These are phyloP conservation scores for Acanthamoeba lenticulata DNA, from an alignment of 208 protist genomes.

Conservation along the genomic window DNA sequence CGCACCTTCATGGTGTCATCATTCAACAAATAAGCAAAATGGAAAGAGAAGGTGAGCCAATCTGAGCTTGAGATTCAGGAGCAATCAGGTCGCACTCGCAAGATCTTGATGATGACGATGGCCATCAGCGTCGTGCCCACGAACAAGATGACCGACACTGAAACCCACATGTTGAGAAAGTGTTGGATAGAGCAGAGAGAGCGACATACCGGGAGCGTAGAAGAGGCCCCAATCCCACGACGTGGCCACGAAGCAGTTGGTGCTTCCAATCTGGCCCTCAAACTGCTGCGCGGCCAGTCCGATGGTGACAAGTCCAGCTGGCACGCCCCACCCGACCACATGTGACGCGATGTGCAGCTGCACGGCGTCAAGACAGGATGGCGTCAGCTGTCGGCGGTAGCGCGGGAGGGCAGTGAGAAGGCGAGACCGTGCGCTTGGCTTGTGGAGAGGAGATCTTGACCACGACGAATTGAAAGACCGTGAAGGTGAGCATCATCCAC, in stretches of 20 bases:
- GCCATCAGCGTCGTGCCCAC: constrained; percentile 1
- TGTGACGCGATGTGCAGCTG: background rate
- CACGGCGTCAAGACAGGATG: too few species aligned
- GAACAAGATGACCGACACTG: background rate
- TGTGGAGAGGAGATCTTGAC: background rate
- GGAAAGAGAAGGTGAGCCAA: background rate
- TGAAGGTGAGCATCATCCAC: constrained; percentile 43
- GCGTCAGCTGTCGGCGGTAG: too few species aligned
- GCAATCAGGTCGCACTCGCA: background rate
- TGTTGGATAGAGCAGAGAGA: background rate
- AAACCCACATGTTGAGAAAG: background rate
- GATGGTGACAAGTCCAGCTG: background rate
- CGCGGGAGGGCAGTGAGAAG: too few species aligned
- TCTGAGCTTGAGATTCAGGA: background rate
- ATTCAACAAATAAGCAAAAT: too few species aligned
- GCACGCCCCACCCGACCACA: background rate
- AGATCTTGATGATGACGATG: background rate
- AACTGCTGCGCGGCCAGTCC: background rate
- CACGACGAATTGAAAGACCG: background rate
- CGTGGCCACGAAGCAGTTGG: background rate
- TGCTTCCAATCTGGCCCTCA: background rate
- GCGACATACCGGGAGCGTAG: background rate
- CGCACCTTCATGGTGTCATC: background rate
- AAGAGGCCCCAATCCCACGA: background rate
- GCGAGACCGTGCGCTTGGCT: background rate